Conservation (phyloP, 371 early-diverging fungal species). For the Blakeslea trispora region DNA sequence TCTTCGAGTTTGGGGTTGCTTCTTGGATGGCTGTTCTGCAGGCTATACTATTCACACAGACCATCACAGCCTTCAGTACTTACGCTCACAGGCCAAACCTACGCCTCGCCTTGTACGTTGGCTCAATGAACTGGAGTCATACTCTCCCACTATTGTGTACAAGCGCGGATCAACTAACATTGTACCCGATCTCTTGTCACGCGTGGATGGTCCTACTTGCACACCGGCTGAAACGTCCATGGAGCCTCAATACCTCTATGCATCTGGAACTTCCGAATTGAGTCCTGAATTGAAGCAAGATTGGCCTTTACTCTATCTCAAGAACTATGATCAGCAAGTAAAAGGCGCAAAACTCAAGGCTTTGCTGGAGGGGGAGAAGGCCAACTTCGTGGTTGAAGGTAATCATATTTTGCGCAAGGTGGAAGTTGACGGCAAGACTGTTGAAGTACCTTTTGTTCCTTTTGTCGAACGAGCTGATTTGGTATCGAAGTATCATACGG, state of each 20-base stretch:
- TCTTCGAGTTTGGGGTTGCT: constrained; percentile 32
- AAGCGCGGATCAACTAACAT: constrained; percentile 29
- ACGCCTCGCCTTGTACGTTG: constrained; percentile 30
- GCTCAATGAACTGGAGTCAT: constrained; percentile 25
- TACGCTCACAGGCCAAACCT: constrained; percentile 25
- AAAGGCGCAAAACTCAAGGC: too few species aligned
- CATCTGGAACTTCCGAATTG: background rate
- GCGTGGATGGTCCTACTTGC: constrained; percentile 5
- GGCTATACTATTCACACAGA: constrained; percentile 26
- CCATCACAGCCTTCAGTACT: constrained; percentile 31
- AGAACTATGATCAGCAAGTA: too few species aligned
- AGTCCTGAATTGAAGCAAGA: background rate
- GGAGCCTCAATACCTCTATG: constrained; percentile 24
- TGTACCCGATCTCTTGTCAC: constrained; percentile 17
- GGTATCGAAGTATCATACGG: constrained; percentile 5
- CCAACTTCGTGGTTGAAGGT: too few species aligned
- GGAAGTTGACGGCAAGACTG: too few species aligned
- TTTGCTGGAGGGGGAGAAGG: too few species aligned
- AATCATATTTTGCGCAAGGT: too few species aligned
- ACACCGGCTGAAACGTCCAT: background rate
- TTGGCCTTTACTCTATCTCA: too few species aligned
- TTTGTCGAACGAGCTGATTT: constrained; percentile 13
- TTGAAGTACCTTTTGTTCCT: too few species aligned
- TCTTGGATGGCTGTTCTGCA: constrained; percentile 19
- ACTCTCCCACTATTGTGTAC: constrained; percentile 32